Base-by-base conservation (phyloP, 2,329 filamentous ascomycete species). In the Aschersonia sp. region DNA sequence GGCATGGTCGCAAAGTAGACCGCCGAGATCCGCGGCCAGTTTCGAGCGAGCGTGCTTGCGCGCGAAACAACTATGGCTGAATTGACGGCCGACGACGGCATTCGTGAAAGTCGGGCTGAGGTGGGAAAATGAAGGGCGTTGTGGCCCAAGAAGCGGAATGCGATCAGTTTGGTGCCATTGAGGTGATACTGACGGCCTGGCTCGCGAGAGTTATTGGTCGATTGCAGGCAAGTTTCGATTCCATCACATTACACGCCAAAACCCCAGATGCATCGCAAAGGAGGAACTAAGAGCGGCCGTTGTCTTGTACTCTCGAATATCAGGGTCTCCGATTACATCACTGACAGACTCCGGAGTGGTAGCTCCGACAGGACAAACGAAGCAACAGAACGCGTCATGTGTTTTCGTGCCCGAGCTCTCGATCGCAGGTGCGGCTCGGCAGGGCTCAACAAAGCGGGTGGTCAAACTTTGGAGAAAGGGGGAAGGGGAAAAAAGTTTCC, bases 1-100 rank as follows among this genome's bases (percentile, higher is more conserved):
- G 58, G 57, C 67, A 70, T 71, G 9, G 32, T 48, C 30, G 39
- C 29, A 31, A 30, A 43, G 22, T n/a, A 42, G 22, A 55, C 35
- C 8, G 35, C 8, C 4, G 35, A 37, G 35, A 37, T 8, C 12
- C 35, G 35, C 8, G 35, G 35, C 8, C 8, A 37, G 4, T 12
- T 8, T 12, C 12, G 35, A 37, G 8, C 12, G 35, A 37, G 35
- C 35, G 8, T 37, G 35, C 8, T 37, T 12, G 12, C 35, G 35
- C 35, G 12, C 8, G 35, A 37, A 12, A 4, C 12, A 12, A 37
- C 35, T 8, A 12, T 12, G 35, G 12, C 35, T 37, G 35, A 5
- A 37, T 12, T 8, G 35, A 37, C 35, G 12, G 12, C 8, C 35
- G 12, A 12, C 8, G 35, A 12, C 35, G 3, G 35, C 35, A 37